Evolutionary conservation across 164 flowering plant genomes (phyloP).

Genomic region (Cinnamomum chago): DNA sequence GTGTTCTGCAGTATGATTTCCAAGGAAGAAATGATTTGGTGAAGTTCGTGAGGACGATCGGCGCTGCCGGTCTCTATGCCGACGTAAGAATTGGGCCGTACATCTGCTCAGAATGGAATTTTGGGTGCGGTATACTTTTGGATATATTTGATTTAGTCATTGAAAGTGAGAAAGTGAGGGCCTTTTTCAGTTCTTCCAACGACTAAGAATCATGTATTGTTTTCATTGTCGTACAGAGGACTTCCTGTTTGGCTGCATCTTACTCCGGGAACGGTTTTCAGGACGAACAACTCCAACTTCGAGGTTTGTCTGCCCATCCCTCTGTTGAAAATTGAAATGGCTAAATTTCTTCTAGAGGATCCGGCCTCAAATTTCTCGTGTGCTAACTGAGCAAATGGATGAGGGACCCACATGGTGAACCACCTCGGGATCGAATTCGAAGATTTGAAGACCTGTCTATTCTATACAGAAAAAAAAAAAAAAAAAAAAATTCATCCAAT

Average conservation of each 20-base stretch:
- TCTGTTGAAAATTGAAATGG: too few species aligned
- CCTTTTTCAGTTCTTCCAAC: too few species aligned
- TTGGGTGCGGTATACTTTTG: conserved; percentile 50
- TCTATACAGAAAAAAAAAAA: too few species aligned
- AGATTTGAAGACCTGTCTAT: too few species aligned
- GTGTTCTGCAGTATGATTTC: conserved; percentile 64
- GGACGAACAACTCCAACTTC: conserved; percentile 89
- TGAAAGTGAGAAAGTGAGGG: background rate
- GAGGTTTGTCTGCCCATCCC: conserved; percentile 51
- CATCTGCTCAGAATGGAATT: conserved; percentile 96
- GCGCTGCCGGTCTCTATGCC: conserved; percentile 73
- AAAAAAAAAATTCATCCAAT: too few species aligned
- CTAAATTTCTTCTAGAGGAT: too few species aligned
- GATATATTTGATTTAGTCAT: background rate
- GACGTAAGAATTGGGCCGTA: conserved; percentile 93
- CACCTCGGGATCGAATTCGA: too few species aligned
- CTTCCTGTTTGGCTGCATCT: conserved; percentile 98
- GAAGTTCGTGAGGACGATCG: conserved; percentile 71
- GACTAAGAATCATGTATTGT: background rate
- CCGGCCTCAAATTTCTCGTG: too few species aligned
- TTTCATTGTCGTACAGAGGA: conserved; percentile 46
- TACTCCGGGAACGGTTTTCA: conserved; percentile 68
- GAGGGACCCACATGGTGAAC: too few species aligned
- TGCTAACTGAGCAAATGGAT: too few species aligned
- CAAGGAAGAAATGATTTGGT: conserved; percentile 82